Percentiles rank a stretch among this genome's conserved stretches.
Evolutionary conservation across 1,139 yeast species (phyloP).

Genomic region (Magnusiomyces fungicola): DNA sequence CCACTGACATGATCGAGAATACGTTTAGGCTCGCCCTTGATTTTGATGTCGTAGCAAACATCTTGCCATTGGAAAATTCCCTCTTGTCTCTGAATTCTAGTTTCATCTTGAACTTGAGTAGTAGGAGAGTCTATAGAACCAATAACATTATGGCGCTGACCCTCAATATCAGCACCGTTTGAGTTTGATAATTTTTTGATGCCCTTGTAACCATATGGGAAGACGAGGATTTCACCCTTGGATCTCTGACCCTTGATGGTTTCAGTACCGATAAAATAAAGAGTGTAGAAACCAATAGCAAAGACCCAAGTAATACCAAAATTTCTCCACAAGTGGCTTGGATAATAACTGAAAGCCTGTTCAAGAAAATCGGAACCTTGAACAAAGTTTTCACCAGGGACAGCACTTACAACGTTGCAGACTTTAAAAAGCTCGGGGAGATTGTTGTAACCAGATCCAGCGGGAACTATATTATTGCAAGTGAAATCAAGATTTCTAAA

Average conservation of each 20-base stretch:
- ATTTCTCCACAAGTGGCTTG: constrained; percentile 68
- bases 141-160: constrained; percentile 25
- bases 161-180: constrained; percentile 18
- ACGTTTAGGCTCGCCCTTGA: constrained; percentile 44
- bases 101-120: not conserved
- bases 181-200: constrained; percentile 29
- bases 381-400: constrained; percentile 36
- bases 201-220: constrained; percentile 41
- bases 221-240: constrained; percentile 69
- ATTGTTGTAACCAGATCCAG: constrained; percentile 39
- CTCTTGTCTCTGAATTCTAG: constrained; percentile 18
- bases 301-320: constrained; percentile 58
- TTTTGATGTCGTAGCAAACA: constrained; percentile 58
- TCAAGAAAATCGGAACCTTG: constrained; percentile 49
- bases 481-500: constrained; percentile 37
- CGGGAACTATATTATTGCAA: constrained; percentile 43
- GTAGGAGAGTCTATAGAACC: no score
- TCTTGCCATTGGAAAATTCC: constrained; percentile 68
- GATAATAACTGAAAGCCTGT: constrained; percentile 39
- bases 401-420: constrained; percentile 55
- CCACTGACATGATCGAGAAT: constrained; percentile 63
- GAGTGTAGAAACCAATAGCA: constrained; percentile 42
- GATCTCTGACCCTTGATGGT: constrained; percentile 64
- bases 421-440: constrained; percentile 36
- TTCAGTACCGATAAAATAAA: constrained; percentile 53